Evolutionary conservation across 768 basidiomycete genomes (phyloP).

Genomic region (Calvatia gigantea): DNA sequence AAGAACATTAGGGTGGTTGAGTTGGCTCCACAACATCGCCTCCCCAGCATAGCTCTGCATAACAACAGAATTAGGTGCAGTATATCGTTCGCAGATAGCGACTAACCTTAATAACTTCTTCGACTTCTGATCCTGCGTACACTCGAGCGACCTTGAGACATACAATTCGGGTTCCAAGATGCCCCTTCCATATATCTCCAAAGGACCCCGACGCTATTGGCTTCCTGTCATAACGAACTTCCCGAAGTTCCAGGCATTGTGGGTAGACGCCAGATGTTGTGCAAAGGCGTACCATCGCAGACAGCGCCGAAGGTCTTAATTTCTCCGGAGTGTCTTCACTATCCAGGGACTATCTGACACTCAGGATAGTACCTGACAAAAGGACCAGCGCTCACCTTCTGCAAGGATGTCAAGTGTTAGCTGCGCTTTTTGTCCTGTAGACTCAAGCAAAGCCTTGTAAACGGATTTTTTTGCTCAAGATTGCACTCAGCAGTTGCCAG

Average conservation of each 20-base stretch:
- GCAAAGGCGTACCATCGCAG: constrained; percentile 17
- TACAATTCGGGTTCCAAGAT: constrained; percentile 16
- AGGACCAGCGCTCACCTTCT: no score
- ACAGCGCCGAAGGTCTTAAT: background rate
- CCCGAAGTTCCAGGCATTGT: constrained; percentile 20
- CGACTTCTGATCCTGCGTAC: constrained; percentile 18
- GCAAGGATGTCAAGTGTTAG: no score
- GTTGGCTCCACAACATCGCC: constrained; percentile 10
- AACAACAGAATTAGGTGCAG: background rate
- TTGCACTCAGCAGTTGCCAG: no score
- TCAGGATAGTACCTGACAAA: background rate
- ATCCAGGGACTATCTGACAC: background rate
- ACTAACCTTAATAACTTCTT: constrained; percentile 20
- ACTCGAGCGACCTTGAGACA: constrained; percentile 24
- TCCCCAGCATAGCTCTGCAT: background rate
- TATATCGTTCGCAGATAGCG: background rate
- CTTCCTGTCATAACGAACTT: constrained; percentile 12
- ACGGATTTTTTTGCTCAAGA: no score
- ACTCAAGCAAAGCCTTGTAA: no score
- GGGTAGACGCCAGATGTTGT: constrained; percentile 25
- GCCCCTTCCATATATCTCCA: constrained; percentile 27
- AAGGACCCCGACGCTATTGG: constrained; percentile 22
- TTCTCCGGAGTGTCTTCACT: background rate
- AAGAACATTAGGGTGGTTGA: constrained; percentile 7
- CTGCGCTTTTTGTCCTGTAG: no score